A percentile compares a stretch with the other conserved stretches of the same genome.
Evolutionary conservation across 331 rosid genomes (phyloP).

Genomic region (Quercus phellos): DNA sequence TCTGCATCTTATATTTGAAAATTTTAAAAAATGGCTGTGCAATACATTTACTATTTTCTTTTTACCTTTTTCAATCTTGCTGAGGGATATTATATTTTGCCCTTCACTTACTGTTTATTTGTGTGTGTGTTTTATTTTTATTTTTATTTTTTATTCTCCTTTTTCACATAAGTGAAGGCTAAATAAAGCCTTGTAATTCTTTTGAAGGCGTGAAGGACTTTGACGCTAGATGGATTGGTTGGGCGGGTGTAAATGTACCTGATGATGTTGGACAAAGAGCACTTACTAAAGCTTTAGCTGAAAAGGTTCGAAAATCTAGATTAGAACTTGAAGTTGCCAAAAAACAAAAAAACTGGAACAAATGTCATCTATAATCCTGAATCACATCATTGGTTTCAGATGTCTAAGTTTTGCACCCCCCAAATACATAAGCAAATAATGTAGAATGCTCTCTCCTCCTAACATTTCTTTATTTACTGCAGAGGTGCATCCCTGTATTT

Average conservation of each 20-base stretch:
- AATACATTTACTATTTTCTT: background rate
- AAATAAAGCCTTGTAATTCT: constrained; percentile 24
- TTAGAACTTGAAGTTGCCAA: constrained; percentile 12
- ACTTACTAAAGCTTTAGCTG: constrained; percentile 76
- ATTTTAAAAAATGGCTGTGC: background rate
- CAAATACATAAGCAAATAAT: background rate
- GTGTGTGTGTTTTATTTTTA: background rate
- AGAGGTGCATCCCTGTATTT: constrained; percentile 92
- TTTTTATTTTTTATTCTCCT: background rate
- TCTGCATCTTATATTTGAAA: background rate
- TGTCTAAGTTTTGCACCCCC: background rate
- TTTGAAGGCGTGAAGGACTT: constrained; percentile 89
- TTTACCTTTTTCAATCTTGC: background rate
- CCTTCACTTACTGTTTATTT: background rate
- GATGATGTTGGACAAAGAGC: constrained; percentile 77
- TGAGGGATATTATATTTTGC: background rate
- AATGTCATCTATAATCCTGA: constrained; percentile 6
- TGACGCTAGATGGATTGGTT: constrained; percentile 96
- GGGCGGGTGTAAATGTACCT: constrained; percentile 93
- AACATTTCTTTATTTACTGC: constrained; percentile 29
- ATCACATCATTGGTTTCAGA: background rate
- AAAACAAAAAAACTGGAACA: constrained; percentile 11
- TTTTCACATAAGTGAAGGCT: constrained; percentile 4
- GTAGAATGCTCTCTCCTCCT: background rate
- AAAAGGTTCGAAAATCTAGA: constrained; percentile 59